Evolutionary conservation across 352 stramenopile genomes (phyloP).

Genomic region (Globisporangium echinulatum): DNA sequence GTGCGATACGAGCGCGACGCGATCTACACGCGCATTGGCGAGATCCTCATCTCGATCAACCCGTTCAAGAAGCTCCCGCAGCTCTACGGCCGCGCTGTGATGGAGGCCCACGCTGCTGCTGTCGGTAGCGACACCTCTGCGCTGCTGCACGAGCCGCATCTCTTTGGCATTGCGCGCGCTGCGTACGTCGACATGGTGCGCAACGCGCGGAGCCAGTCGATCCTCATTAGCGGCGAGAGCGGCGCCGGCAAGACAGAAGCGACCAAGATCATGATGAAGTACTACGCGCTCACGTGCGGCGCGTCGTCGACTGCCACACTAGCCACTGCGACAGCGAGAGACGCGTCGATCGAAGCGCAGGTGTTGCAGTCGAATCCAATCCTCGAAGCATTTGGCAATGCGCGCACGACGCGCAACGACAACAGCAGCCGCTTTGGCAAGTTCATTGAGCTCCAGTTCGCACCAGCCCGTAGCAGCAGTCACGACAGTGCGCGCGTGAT

Average conservation of each 20-base stretch:
- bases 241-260: conserved; percentile 86
- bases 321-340: not conserved
- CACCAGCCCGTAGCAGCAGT: conserved; percentile 5
- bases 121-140: conserved; percentile 8
- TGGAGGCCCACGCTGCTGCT: conserved; percentile 42
- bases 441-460: conserved; percentile 86
- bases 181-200: conserved; percentile 69
- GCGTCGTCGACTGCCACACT: conserved; percentile 15
- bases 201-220: conserved; percentile 67
- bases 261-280: conserved; percentile 89
- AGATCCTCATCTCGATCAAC: conserved; percentile 86
- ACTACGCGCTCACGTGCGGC: conserved; percentile 72
- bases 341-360: conserved; percentile 63
- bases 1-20: conserved; percentile 70
- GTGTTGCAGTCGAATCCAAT: conserved; percentile 90
- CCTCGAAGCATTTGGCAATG: conserved; percentile 88
- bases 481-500: conserved; percentile 18
- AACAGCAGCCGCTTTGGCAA: conserved; percentile 90
- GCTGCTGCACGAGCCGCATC: conserved; percentile 32
- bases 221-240: conserved; percentile 84
- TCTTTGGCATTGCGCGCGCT: conserved; percentile 68
- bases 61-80: conserved; percentile 70
- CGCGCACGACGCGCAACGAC: conserved; percentile 83
- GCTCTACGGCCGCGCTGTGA: conserved; percentile 50
- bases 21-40: conserved; percentile 85